Conservation (phyloP, 2,329 filamentous ascomycete genomes). For the Albophoma yamanashiensis region DNA sequence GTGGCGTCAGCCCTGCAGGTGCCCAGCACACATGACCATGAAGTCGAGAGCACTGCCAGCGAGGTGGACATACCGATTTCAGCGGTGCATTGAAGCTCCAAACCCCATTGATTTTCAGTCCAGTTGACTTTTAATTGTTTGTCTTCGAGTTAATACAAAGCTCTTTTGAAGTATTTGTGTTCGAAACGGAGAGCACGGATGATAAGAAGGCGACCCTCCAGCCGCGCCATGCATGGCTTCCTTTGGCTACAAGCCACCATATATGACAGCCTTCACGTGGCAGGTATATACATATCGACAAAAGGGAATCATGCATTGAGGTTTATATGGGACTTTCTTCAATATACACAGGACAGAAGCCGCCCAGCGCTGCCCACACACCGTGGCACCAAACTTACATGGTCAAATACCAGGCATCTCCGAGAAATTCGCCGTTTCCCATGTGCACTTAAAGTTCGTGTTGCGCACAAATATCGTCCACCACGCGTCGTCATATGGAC, state of each 20-base stretch:
- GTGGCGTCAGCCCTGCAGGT: too few relatives aligned
- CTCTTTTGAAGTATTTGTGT: too few relatives aligned
- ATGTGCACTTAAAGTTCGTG: neutral
- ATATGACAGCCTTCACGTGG: neutral
- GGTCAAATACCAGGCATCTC: neutral
- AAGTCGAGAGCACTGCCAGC: too few relatives aligned
- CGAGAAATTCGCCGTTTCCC: neutral
- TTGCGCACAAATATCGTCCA: neutral
- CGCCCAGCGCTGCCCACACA: neutral
- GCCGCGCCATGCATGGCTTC: neutral
- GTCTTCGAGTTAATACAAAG: neutral
- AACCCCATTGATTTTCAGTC: neutral
- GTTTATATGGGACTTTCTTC: neutral
- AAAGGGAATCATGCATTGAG: conserved; percentile 4
- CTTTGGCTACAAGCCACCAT: neutral
- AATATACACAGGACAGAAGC: conserved; percentile 2
- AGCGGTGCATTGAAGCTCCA: neutral
- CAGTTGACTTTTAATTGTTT: neutral
- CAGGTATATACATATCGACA: neutral
- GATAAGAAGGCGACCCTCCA: too few relatives aligned
- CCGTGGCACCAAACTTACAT: neutral
- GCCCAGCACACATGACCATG: too few relatives aligned
- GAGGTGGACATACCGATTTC: neutral
- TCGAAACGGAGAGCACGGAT: neutral
- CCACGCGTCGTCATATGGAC: neutral